Evolutionary conservation across 225 moss, liverwort and hornwort species (phyloP), one percentile per base, ranked within the genome.

Genomic region (Physcomitrium patens): DNA sequence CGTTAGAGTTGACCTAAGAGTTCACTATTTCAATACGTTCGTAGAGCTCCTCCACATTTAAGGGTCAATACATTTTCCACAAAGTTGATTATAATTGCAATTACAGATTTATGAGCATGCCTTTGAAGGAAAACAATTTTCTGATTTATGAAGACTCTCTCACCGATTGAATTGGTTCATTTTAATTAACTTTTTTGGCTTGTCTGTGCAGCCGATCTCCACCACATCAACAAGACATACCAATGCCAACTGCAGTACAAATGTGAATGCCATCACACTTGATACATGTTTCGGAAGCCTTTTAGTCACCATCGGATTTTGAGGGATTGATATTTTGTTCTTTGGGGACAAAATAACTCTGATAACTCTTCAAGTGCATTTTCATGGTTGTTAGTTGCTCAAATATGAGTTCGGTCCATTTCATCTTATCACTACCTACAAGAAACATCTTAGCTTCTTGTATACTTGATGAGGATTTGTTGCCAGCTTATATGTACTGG

Each of bases 161-260:
- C 41, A 57, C 72, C 79, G 45, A 72, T 59, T 28, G 51, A 61
- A 61, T 2, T 77, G 13, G 20, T 14, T 53, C 13, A 47, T 48
- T 65, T 60, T 37, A 4, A 4, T 7, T 37, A 4, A 37, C 2
- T 37, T 0, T 7, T 37, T 4, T 7, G 31, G 7, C 31, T 28
- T 63, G 51, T 77, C 61, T 43, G 47, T 75, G 81, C 81, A 84
- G 84, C 52, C 13, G 48, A 27, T 68, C 22, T 19, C 23, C 65
- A n/a, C 15, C 1, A 14, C 61, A 44, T 26, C 24, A 22, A 10
- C 58, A 26, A 58, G 24, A 22, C 28, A 1, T 27, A 14, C 69
- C 70, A 18, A 43, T n/a, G 28, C 31, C 58, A 65, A 50, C 31
- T 74, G 31, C 10, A 50, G 16, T 28, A 23, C 63, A 51, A 58